Base-by-base conservation (phyloP, 2,329 filamentous ascomycete species). In the Pseudogymnoascus sp. region DNA sequence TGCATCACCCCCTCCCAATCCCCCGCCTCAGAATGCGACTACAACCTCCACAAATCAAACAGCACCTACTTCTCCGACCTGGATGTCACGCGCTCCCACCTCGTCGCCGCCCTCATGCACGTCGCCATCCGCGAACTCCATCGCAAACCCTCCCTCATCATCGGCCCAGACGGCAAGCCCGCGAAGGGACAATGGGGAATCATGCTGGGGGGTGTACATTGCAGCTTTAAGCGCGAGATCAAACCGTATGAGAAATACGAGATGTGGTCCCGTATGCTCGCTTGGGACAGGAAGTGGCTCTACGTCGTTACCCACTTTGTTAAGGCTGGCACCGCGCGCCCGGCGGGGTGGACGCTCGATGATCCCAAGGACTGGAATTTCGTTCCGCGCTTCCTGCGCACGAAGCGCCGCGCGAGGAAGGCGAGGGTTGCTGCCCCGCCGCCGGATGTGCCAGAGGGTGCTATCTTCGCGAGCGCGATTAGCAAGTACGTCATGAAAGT, bases 401-500 rank as follows among this genome's bases (percentile, higher is more conserved):
- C 60, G 40, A 62, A 53, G 81, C 80, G 78, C 83, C 62, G 37
- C 11, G 31, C 72, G 12, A 72, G 73, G 43, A 74, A 77, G 56
- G 68, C 69, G 3, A 67, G 76, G 25, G 73, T 73, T 1, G 69
- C 72, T 56, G 79, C 75, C 18, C 16, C 42, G 14, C 49, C 37
- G 1, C 63, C 62, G 3, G 72, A 74, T 36, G 72, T 80, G 31
- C 84, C 84, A 73, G 80, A 85, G 73, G 86, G 83, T 75, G 85
- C 83, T 65, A 81, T 93, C 40, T 82, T 88, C 68, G 90, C 90
- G 1, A 88, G 87, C 0, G 87, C 86, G 0, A 75, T 93, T 46
- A 87, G 84, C 77, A 93, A 92, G 78, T 93, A 93, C 74, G 90
- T 93, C 42, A 87, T 91, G 73, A 93, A 93, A 78, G 81, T 91